Conservation (phyloP, 805 yeast species). For the Ogataea degrootiae region DNA sequence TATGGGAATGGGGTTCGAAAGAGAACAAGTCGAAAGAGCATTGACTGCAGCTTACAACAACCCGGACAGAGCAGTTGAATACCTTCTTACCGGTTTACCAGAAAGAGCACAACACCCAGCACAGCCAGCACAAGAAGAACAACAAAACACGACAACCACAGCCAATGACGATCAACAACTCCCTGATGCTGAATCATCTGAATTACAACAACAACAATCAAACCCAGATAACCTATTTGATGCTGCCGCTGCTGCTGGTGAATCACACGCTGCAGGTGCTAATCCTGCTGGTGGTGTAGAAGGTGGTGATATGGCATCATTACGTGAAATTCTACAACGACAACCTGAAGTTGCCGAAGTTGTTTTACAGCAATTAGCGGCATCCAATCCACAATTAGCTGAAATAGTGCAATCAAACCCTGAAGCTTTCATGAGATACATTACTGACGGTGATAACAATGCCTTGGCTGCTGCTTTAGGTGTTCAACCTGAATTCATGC, state of each 20-base stretch:
- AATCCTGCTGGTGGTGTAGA: conserved; percentile 28
- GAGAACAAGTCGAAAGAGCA: conserved; percentile 84
- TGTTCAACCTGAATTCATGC: conserved; percentile 33
- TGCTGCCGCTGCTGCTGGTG: conserved; percentile 40
- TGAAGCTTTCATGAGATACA: conserved; percentile 76
- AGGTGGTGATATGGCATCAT: conserved; percentile 42
- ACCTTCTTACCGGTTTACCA: conserved; percentile 85
- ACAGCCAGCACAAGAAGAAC: conserved; percentile 13
- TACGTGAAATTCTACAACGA: conserved; percentile 74
- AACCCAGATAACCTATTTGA: conserved; percentile 48
- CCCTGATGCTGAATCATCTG: conserved; percentile 10
- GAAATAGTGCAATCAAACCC: conserved; percentile 77
- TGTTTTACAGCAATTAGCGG: conserved; percentile 74
- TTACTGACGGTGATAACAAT: conserved; percentile 58
- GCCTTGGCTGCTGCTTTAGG: conserved; percentile 44
- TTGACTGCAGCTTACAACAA: conserved; percentile 93
- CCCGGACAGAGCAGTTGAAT: conserved; percentile 98
- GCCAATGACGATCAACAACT: conserved; percentile 6
- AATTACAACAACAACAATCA: conserved; percentile 29
- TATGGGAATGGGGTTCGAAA: conserved; percentile 94
- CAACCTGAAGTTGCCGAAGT: conserved; percentile 89
- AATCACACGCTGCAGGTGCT: conserved; percentile 22
- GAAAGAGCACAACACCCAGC: conserved; percentile 34
- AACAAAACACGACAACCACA: conserved; percentile 18
- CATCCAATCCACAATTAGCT: conserved; percentile 80